Base-by-base conservation (phyloP, 179 eudicot genomes). In the Spinacia oleracea region DNA sequence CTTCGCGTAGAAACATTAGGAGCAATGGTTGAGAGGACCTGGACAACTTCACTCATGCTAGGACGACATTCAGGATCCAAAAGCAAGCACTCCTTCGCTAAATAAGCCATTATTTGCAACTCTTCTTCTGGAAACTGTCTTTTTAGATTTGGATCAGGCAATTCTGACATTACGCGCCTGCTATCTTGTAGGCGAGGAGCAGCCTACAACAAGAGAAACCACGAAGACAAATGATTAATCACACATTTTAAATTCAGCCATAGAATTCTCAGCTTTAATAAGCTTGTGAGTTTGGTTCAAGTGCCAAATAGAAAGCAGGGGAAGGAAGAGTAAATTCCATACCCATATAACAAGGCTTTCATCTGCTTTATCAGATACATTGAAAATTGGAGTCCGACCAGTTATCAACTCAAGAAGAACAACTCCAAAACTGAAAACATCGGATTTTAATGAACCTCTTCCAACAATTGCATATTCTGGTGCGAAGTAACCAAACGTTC, bases 301-400 rank as follows among this genome's bases (percentile, higher is more conserved):
- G 23, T 68, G 27, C 31, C 43, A 64, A 38, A 14, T 18, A 70
- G 50, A 34, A 38, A 59, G 70, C 5, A 46, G 43, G 32, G 48
- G 11, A 53, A 25, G 62, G n/a, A 65, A 67, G 53, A 67, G 63
- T 18, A 42, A 60, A 71, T 62, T n/a, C 31, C 79, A 38, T 90
- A 95, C 98, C 98, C 98, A 95, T 73, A 90, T 84, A 81, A 91
- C 98, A 74, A 95, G 98, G 83, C 98, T 95, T 77, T 95, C 98
- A 83, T 89, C 97, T 79, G 87, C 90, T 81, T 85, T 90, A 14
- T 76, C 79, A 20, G 83, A 70, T 50, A 82, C 86, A 67, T 81
- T 91, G 68, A 82, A 81, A 62, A 95, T 93, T 27, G 98, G 97
- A 60, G 89, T 89, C 74, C 93, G 87, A 21, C 98, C 98, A 58